Base-by-base conservation (phyloP, 352 stramenopile species). In the Phytopythium aichiense region DNA sequence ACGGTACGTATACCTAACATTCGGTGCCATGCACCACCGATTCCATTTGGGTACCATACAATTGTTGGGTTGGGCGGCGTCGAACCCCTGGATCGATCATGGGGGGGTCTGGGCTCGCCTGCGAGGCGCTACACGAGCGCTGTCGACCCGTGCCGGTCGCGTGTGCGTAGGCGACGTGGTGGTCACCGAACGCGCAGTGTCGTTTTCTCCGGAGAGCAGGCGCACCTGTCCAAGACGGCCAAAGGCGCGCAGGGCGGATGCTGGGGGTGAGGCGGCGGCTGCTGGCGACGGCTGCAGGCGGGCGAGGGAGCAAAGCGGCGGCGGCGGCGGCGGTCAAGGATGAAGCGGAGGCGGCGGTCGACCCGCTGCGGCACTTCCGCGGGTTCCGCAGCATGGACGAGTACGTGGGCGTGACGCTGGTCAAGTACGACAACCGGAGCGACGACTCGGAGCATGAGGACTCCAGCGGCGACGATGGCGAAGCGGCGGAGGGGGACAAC, bases 341-440 rank as follows among this genome's bases (percentile, higher is more conserved):
- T 20, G 48, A 42, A 13, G 43, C 49, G n/a, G 35, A 56, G 18
- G 43, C 43, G 12, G 30, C 23, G 13, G 30, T 28, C 28, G 40
- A 23, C 45, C 69, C 77, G 0, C 76, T 72, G 62, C 65, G 72
- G 43, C 84, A 92, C 57, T 92, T 92, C 49, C 67, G 74, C 18
- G 73, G 66, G n/a, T 92, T 91, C 61, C 37, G 9, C 22, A 73
- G 69, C 56, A 91, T 92, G 81, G 76, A 90, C 54, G 69, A 85
- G 54, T 92, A 91, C 65, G 68, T 92, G 52, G 70, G 87, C 56
- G 69, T 70, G 30, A 92, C 84, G 22, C 71, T 88, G 20, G 78
- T 89, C 48, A 69, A 84, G 43, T 92, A 91, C 72, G 68, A 74
- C 61, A 85, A 87, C 48, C 16, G 40, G 0, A 28, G 60, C 13